phyloP scores from a whole-genome alignment of 257 asterid genomes.

The Penstemon newberryi region DNA sequence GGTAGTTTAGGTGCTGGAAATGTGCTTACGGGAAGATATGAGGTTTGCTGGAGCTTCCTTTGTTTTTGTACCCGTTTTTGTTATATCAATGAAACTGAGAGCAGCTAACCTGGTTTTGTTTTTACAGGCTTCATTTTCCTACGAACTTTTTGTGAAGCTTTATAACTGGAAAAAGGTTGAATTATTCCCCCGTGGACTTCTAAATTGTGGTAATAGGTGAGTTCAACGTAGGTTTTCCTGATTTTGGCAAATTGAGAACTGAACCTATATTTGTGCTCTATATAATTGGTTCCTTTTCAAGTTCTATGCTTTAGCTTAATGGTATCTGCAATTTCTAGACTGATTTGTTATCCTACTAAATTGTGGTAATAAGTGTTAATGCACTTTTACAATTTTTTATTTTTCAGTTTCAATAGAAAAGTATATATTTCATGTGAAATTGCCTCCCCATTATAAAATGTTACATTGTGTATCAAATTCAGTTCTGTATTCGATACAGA shows the following conservation, averaged over 20 bases:
- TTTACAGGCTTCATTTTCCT: slow-evolving; percentile 68
- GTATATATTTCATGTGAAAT: neutral
- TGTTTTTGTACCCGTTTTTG: slow-evolving; percentile 10
- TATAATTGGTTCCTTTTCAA: neutral
- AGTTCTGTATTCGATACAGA: too few species aligned
- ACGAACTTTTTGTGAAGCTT: slow-evolving; percentile 76
- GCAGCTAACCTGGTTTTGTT: slow-evolving; percentile 31
- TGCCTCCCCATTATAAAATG: neutral
- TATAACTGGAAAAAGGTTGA: slow-evolving; percentile 64
- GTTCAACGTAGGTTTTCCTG: slow-evolving; percentile 18
- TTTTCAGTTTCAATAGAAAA: neutral
- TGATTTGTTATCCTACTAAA: neutral
- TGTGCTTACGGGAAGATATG: slow-evolving; percentile 46
- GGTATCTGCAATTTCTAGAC: slow-evolving; percentile 13
- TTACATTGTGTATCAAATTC: neutral
- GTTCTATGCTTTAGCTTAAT: neutral
- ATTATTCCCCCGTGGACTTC: slow-evolving; percentile 67
- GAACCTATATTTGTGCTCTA: slow-evolving; percentile 2
- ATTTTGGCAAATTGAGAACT: slow-evolving; percentile 16
- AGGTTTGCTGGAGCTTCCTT: slow-evolving; percentile 31
- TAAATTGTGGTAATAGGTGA: slow-evolving; percentile 90
- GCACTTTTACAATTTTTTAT: neutral
- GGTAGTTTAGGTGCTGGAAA: slow-evolving; percentile 38
- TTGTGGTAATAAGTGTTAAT: too few species aligned
- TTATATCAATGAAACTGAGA: slow-evolving; percentile 16